phyloP scores from a whole-genome alignment of 257 asterid species.

The Solanum bulbocastanum region DNA sequence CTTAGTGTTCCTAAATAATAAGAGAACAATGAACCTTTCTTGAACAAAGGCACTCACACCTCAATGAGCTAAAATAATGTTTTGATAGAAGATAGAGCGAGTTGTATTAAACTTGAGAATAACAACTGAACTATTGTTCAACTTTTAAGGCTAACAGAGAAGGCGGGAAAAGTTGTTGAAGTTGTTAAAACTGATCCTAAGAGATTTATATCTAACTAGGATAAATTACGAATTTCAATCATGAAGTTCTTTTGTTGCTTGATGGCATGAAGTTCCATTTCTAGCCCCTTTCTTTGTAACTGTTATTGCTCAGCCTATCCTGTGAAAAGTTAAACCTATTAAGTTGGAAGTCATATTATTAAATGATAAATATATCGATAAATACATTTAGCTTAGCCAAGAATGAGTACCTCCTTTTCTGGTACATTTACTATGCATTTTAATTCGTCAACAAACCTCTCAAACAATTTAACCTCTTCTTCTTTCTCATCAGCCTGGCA shows the following conservation, averaged over 20 bases:
- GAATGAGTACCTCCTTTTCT: constrained; percentile 63
- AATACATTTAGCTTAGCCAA: background rate
- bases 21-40: no score
- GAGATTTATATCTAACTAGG: no score
- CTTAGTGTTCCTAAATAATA: no score
- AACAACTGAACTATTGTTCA: no score
- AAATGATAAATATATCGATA: background rate
- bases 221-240: no score
- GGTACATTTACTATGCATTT: constrained; percentile 80
- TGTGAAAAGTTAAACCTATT: constrained; percentile 62
- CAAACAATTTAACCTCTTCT: constrained; percentile 77
- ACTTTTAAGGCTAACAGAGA: no score
- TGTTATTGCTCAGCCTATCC: constrained; percentile 88
- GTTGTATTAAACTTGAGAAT: no score
- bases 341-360: constrained; percentile 19
- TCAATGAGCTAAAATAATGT: no score
- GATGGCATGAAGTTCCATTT: constrained; percentile 71
- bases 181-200: no score
- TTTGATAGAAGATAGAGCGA: no score
- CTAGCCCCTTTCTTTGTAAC: constrained; percentile 87
- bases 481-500: constrained; percentile 66
- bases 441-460: constrained; percentile 80
- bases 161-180: no score
- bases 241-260: constrained; percentile 53
- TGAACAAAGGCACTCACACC: no score